phyloP scores from a whole-genome alignment of 345 rosid species.

The Raphanus sativus region DNA sequence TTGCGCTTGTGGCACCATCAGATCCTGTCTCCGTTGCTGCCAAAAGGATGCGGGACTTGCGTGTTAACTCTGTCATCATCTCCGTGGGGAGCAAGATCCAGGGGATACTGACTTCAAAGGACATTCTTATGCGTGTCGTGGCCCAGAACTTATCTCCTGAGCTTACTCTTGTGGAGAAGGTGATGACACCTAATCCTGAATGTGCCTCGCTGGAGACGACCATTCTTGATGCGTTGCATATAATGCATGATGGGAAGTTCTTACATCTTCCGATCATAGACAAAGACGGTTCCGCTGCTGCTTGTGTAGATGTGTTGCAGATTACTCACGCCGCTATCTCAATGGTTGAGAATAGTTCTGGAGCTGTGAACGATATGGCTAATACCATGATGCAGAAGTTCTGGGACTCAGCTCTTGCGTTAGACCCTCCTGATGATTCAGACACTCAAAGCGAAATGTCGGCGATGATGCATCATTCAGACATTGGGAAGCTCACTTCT shows the following conservation, averaged over 20 bases:
- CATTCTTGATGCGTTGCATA: conserved; percentile 87
- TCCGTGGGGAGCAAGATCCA: conserved; percentile 62
- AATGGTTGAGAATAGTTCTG: conserved; percentile 85
- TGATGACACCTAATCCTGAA: conserved; percentile 95
- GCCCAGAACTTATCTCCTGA: conserved; percentile 95
- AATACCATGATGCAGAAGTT: conserved; percentile 98
- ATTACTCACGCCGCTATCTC: conserved; percentile 98
- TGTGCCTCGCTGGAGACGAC: conserved; percentile 76
- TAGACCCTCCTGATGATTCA: conserved; percentile 81
- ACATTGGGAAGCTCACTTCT: conserved; percentile 50
- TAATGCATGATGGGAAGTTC: conserved; percentile 97
- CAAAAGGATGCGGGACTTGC: conserved; percentile 75
- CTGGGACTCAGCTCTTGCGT: conserved; percentile 95
- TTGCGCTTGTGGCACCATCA: conserved; percentile 70
- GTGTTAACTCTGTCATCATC: conserved; percentile 76
- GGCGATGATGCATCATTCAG: conserved; percentile 65
- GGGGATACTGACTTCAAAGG: conserved; percentile 96
- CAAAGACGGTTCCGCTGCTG: conserved; percentile 74
- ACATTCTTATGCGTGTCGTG: conserved; percentile 95
- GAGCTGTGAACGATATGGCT: conserved; percentile 87
- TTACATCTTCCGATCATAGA: conserved; percentile 92
- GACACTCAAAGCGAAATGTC: conserved; percentile 96
- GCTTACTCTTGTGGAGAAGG: conserved; percentile 86
- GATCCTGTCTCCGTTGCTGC: conserved; percentile 94
- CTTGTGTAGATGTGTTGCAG: conserved; percentile 89